Base-by-base conservation (phyloP, 257 asterid genomes). In the Nicotiana tomentosiformis region DNA sequence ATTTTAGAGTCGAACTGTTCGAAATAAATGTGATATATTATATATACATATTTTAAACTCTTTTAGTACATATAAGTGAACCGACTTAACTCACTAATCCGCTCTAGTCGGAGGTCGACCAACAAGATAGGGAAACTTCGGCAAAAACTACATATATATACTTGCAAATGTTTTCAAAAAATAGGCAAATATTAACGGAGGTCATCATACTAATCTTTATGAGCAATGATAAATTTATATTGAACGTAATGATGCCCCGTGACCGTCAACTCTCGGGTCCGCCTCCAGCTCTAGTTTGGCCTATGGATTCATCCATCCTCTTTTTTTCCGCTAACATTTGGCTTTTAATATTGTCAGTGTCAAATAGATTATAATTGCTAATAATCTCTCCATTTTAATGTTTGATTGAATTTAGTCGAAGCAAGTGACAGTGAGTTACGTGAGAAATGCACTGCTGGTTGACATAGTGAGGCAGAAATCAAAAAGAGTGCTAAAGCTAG, bases 401-500 rank as follows among this genome's bases (percentile, higher is more conserved):
- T 8, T 29, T 65, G 69, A 26, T 70, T 69, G 10, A 9, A 9
- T n/a, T 43, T 76, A 76, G 80, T 76, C 80, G 20, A 76, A 76
- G 80, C 80, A 76, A 76, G 80, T 76, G 64, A 26, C 9, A 0
- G 33, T 76, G 46, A 76, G 64, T 51, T 76, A 76, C 12, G 62
- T 49, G 64, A 76, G 66, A 39, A 76, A 57, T 29, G 55, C 30
- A 69, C 4, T 35, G 62, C 76, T 88, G 6, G 89, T 88, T 10
- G 90, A 88, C 26, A 66, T 84, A 12, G 51, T 20, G 4, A 84
- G 26, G 33, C 80, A 70, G 78, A 49, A 66, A 10, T 81, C 82
- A 29, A 61, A 57, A 43, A 68, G 90, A 69, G 84, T 85, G 6
- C 30, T 85, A 69, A 79, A 72, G 65, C 65, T 88, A 7, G 86